A percentile compares a stretch with the other conserved stretches of the same genome.
These are phyloP conservation scores for Cucurbita maxima DNA, from an alignment of 306 rosid species.

Conservation along the genomic window DNA sequence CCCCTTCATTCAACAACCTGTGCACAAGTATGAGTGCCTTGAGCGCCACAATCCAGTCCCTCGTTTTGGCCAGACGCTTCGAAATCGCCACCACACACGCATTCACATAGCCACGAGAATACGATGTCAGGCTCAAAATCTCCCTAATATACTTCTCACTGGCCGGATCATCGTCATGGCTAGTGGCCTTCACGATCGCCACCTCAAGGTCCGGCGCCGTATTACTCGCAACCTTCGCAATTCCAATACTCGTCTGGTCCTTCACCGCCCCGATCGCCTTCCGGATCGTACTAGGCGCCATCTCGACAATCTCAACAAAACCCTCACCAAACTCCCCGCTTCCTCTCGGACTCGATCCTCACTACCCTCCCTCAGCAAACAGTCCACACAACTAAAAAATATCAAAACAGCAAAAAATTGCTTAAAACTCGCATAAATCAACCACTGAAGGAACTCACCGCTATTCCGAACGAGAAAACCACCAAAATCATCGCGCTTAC, in stretches of 20 bases:
- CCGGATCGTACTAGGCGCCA: slow-evolving; percentile 92
- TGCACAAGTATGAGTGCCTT: slow-evolving; percentile 67
- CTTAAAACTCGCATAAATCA: neutral
- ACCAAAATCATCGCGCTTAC: neutral
- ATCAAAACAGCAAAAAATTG: neutral
- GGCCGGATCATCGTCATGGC: slow-evolving; percentile 91
- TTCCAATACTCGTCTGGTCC: slow-evolving; percentile 98
- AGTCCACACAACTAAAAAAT: neutral
- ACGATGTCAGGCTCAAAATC: slow-evolving; percentile 56
- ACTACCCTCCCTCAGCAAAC: neutral
- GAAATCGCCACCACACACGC: slow-evolving; percentile 69
- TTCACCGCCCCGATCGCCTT: slow-evolving; percentile 95
- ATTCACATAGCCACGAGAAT: slow-evolving; percentile 65
- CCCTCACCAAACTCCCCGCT: neutral
- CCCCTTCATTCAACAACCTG: slow-evolving; percentile 70
- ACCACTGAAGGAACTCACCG: neutral
- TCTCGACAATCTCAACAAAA: slow-evolving; percentile 10
- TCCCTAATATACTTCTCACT: slow-evolving; percentile 72
- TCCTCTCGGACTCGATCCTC: neutral
- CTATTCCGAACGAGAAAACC: neutral
- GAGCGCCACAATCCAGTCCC: slow-evolving; percentile 95
- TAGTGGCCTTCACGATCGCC: slow-evolving; percentile 83
- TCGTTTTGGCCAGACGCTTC: slow-evolving; percentile 75
- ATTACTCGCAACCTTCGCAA: slow-evolving; percentile 86
- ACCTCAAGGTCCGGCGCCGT: slow-evolving; percentile 96